phyloP scores from a whole-genome alignment of 176 grass and related monocot species.

The Dendrocalamus sinicus region DNA sequence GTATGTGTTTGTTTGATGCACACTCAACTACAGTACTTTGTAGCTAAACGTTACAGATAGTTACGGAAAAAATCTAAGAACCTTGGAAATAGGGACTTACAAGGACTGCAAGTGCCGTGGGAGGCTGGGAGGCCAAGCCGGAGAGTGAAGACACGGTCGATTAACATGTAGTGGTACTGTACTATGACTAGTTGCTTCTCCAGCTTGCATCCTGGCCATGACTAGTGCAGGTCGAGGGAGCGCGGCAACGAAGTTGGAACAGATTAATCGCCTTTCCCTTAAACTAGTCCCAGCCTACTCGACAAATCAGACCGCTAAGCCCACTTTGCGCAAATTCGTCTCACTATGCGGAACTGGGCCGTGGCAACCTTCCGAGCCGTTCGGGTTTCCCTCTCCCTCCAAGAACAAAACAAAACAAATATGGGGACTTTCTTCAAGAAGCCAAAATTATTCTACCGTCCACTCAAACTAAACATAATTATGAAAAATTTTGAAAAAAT shows the following conservation, averaged over 20 bases:
- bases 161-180: too few species aligned
- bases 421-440: background rate
- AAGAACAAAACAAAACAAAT: background rate
- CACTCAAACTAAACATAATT: too few species aligned
- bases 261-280: too few species aligned
- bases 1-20: too few species aligned
- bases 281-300: background rate
- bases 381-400: too few species aligned
- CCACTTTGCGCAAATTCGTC: background rate
- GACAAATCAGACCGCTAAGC: background rate
- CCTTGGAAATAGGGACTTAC: too few species aligned
- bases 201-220: background rate
- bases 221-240: background rate
- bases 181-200: too few species aligned
- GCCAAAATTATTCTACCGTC: background rate
- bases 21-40: too few species aligned
- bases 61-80: too few species aligned
- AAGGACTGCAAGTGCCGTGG: background rate
- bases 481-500: too few species aligned
- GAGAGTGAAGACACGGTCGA: too few species aligned
- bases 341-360: background rate
- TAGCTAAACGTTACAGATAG: too few species aligned
- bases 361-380: background rate
- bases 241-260: background rate
- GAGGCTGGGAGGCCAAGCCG: background rate